These are phyloP conservation scores for Dioscorea cayenensis DNA, from an alignment of 116 monocot genomes.

Conservation along the genomic window DNA sequence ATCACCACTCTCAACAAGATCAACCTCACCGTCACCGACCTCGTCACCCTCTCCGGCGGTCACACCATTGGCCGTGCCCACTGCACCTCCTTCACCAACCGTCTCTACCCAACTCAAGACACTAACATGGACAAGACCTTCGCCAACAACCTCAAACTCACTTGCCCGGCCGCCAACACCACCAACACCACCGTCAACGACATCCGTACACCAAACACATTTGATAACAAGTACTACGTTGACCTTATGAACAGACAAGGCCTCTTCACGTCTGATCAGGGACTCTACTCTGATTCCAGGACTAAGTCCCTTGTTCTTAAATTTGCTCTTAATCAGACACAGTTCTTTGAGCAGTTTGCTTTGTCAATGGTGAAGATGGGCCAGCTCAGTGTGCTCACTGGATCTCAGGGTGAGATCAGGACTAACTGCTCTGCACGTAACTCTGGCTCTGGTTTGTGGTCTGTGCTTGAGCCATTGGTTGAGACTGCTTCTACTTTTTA, in stretches of 20 bases:
- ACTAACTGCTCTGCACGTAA: slow-evolving; percentile 54
- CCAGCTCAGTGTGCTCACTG: slow-evolving; percentile 51
- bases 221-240: slow-evolving; percentile 81
- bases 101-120: slow-evolving; percentile 39
- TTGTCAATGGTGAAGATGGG: slow-evolving; percentile 66
- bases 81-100: slow-evolving; percentile 44
- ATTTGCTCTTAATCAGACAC: slow-evolving; percentile 22
- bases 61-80: slow-evolving; percentile 61
- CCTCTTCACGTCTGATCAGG: slow-evolving; percentile 71
- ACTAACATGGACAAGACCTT: slow-evolving; percentile 39
- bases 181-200: slow-evolving; percentile 40
- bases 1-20: slow-evolving; percentile 17
- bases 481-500: neutral
- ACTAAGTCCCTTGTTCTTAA: slow-evolving; percentile 21
- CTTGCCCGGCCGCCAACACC: slow-evolving; percentile 40
- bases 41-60: slow-evolving; percentile 61
- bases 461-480: slow-evolving; percentile 9
- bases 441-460: slow-evolving; percentile 6
- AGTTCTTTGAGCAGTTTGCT: slow-evolving; percentile 46
- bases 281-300: slow-evolving; percentile 35
- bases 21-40: slow-evolving; percentile 37
- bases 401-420: slow-evolving; percentile 42
- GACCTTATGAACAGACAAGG: slow-evolving; percentile 56
- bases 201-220: slow-evolving; percentile 34
- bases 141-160: slow-evolving; percentile 25